Base-by-base conservation (phyloP, 345 rosid species). In the Boechera divaricarpa region DNA sequence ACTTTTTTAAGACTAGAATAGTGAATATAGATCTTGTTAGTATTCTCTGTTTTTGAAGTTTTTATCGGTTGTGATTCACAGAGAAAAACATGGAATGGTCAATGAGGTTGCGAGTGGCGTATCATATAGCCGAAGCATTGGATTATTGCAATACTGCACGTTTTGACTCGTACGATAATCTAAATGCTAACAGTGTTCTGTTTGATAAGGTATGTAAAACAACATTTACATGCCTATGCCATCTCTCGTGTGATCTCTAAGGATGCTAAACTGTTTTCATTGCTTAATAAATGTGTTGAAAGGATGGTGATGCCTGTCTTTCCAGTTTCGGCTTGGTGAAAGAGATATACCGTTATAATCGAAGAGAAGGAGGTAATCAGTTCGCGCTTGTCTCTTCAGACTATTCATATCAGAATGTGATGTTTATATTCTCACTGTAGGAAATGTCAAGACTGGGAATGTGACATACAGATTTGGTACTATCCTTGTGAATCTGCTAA, bases 241-340 rank as follows among this genome's bases (percentile, higher is more conserved):
- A 41, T 41, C 44, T 21, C 60, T 31, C 58, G 5, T 47, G 48
- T 35, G 38, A 15, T 63, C 21, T 56, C 3, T 13, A 16, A 48
- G 2, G 56, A 52, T 52, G 13, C 56, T 52, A 33, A 32, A 38
- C 7, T 16, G 18, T 16, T 32, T 21, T 38, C 12, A 7, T n/a
- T 48, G 18, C 24, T 53, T 31, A 26, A 51, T 62, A 58, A 38
- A 51, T 47, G 6, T 56, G 8, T 38, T 63, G 71, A 87, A 87
- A 91, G 98, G 83, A 82, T 78, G 95, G 91, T 38, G 97, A 93
- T 78, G 92, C 95, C 18, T 87, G 93, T 61, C 93, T 93, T 65
- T 93, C 98, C 1, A 91, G 93, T 84, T 93, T 91, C 65, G 98
- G 98, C 57, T 84, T 93, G 85, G 84, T 91, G 86, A 91, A 83